phyloP scores from a whole-genome alignment of 108 stramenopile genomes.

The Cyclotella sp. region DNA sequence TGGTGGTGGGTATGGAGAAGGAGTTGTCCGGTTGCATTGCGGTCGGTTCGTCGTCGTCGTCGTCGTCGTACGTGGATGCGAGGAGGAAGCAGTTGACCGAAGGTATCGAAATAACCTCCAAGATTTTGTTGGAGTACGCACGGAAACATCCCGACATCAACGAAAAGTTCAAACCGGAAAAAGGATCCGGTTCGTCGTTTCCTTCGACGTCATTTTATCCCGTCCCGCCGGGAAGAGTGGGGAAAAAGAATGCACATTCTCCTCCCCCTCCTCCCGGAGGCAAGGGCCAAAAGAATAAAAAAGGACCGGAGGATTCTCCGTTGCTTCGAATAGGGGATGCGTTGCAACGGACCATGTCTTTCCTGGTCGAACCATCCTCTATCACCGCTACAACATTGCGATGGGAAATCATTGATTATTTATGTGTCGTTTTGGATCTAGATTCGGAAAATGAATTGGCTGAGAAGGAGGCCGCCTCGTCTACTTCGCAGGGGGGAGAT shows the following conservation, averaged over 20 bases:
- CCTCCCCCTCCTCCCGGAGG: constrained; percentile 11
- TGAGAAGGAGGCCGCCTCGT: constrained; percentile 78
- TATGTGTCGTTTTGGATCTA: constrained; percentile 83
- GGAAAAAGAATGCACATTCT: constrained; percentile 1
- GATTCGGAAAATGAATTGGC: constrained; percentile 84
- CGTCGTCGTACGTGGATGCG: constrained; percentile 7
- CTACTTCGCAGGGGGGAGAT: constrained; percentile 47
- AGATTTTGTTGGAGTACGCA: constrained; percentile 77
- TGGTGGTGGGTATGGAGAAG: constrained; percentile 82
- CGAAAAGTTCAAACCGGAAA: background rate
- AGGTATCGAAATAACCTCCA: constrained; percentile 81
- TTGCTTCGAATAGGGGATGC: constrained; percentile 77
- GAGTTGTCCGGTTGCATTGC: constrained; percentile 22
- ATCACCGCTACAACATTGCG: constrained; percentile 75
- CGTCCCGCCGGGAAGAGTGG: constrained; percentile 38
- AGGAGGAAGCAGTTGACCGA: constrained; percentile 68
- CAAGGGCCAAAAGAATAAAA: constrained; percentile 6
- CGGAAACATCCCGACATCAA: constrained; percentile 56
- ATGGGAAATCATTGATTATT: constrained; percentile 78
- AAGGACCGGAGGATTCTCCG: constrained; percentile 51
- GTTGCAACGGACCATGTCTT: constrained; percentile 79
- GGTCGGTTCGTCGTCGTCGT: background rate
- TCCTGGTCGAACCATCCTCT: constrained; percentile 76
- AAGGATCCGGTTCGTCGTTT: background rate
- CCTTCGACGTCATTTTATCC: constrained; percentile 35